phyloP scores from a whole-genome alignment of 192 early-diverging fungal genomes.

The Coemansia brasiliensis region DNA sequence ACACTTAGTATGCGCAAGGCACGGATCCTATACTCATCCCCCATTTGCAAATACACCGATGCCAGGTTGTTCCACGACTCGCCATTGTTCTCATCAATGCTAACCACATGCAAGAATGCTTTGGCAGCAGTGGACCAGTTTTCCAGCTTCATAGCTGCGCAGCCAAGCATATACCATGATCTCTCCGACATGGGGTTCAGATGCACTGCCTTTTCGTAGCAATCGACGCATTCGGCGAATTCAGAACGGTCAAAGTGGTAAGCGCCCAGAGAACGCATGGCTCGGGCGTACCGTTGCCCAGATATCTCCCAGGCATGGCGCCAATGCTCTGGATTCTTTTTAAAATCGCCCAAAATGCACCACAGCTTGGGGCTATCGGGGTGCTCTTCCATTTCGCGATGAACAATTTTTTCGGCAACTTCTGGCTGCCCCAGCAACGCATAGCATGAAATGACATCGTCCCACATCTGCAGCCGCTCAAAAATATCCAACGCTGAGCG shows the following conservation, averaged over 20 bases:
- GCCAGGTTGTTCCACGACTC: conserved; percentile 99
- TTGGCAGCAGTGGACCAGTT: conserved; percentile 73
- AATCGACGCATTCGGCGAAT: conserved; percentile 65
- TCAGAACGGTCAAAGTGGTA: conserved; percentile 71
- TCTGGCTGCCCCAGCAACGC: conserved; percentile 82
- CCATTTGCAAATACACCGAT: conserved; percentile 71
- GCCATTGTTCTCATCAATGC: conserved; percentile 75
- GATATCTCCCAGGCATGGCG: conserved; percentile 89
- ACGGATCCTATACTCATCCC: conserved; percentile 64
- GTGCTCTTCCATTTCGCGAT: conserved; percentile 59
- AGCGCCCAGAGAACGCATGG: conserved; percentile 91
- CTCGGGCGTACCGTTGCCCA: conserved; percentile 77
- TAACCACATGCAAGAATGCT: conserved; percentile 76
- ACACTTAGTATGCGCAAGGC: conserved; percentile 82
- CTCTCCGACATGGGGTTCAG: conserved; percentile 95
- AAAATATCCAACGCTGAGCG: conserved; percentile 94
- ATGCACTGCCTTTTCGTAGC: conserved; percentile 77
- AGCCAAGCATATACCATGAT: conserved; percentile 96
- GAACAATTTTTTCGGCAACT: conserved; percentile 82
- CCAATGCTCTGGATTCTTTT: conserved; percentile 73
- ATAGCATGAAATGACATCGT: conserved; percentile 86
- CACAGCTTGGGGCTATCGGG: conserved; percentile 82
- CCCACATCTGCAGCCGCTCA: conserved; percentile 94
- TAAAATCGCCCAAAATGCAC: conserved; percentile 90
- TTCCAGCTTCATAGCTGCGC: conserved; percentile 79